phyloP scores from a whole-genome alignment of 2,329 filamentous ascomycete genomes.

The Nigrograna mackinnonii region DNA sequence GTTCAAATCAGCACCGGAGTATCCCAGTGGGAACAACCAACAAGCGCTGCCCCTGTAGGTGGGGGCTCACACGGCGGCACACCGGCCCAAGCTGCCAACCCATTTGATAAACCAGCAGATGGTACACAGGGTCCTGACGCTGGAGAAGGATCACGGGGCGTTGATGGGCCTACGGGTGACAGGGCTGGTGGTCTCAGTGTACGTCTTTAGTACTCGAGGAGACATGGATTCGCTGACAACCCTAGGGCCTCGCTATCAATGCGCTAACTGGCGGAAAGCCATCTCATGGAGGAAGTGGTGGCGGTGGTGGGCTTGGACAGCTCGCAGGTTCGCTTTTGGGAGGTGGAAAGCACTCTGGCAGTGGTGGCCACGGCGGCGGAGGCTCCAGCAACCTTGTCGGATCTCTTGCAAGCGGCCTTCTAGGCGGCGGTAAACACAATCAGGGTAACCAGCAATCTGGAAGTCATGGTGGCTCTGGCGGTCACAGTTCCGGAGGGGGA shows the following conservation, averaged over 20 bases:
- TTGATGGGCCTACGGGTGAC: constrained; percentile 60
- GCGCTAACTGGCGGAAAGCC: constrained; percentile 51
- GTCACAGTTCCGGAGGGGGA: constrained; percentile 49
- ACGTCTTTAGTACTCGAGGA: constrained; percentile 41
- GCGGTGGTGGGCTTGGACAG: constrained; percentile 52
- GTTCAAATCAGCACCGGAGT: constrained; percentile 73
- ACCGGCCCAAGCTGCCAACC: constrained; percentile 56
- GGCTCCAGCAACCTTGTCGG: constrained; percentile 49
- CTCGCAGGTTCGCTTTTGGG: constrained; percentile 54
- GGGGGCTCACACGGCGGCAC: constrained; percentile 58
- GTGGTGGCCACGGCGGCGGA: constrained; percentile 26
- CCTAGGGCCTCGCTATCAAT: constrained; percentile 64
- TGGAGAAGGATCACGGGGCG: constrained; percentile 52
- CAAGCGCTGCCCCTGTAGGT: constrained; percentile 64
- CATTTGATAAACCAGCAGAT: constrained; percentile 61
- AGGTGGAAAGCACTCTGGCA: constrained; percentile 35
- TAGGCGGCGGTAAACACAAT: constrained; percentile 38
- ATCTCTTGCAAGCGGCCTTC: constrained; percentile 58
- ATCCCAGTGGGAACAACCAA: constrained; percentile 76
- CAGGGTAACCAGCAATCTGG: constrained; percentile 20
- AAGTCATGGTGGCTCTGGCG: constrained; percentile 31
- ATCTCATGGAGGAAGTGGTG: constrained; percentile 31
- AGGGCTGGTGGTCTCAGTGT: constrained; percentile 64
- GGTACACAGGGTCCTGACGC: constrained; percentile 26
- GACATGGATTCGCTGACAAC: constrained; percentile 22